Conservation (phyloP, 805 yeast species). For the Hanseniaspora vineae region DNA sequence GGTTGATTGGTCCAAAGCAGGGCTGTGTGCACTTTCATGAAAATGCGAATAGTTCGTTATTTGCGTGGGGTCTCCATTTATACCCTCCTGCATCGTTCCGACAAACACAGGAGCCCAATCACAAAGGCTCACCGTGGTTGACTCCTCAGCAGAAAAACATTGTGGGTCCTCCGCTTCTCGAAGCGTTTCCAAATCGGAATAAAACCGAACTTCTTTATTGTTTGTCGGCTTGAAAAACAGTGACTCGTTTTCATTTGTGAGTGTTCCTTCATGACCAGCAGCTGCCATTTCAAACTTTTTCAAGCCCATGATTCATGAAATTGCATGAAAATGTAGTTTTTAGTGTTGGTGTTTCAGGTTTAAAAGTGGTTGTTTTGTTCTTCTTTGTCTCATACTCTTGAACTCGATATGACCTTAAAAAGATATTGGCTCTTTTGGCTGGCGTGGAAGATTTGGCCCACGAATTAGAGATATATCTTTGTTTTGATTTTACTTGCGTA, state of each 20-base stretch:
- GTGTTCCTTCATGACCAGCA: constrained; percentile 84
- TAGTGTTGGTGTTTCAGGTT: neutral
- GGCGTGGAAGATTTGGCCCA: too few species aligned
- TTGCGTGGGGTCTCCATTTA: neutral
- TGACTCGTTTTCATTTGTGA: constrained; percentile 48
- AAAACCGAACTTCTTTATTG: constrained; percentile 64
- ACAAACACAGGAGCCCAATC: constrained; percentile 21
- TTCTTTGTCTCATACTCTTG: too few species aligned
- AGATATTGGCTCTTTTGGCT: too few species aligned
- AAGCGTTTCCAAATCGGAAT: constrained; percentile 26
- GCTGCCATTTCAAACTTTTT: constrained; percentile 44
- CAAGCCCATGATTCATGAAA: constrained; percentile 1
- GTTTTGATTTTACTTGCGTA: too few species aligned
- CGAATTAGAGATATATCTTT: too few species aligned
- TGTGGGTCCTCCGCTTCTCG: constrained; percentile 8
- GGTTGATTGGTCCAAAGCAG: neutral
- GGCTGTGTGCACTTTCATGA: too few species aligned
- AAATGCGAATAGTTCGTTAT: too few species aligned
- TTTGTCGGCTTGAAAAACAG: constrained; percentile 61
- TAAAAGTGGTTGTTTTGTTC: too few species aligned
- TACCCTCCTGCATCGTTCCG: constrained; percentile 18
- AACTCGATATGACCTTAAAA: too few species aligned
- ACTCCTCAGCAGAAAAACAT: constrained; percentile 7
- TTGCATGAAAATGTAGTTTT: neutral
- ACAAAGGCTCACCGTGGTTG: constrained; percentile 14